Base-by-base conservation (phyloP, 441 rosid species). In the Caryocar brasiliense region DNA sequence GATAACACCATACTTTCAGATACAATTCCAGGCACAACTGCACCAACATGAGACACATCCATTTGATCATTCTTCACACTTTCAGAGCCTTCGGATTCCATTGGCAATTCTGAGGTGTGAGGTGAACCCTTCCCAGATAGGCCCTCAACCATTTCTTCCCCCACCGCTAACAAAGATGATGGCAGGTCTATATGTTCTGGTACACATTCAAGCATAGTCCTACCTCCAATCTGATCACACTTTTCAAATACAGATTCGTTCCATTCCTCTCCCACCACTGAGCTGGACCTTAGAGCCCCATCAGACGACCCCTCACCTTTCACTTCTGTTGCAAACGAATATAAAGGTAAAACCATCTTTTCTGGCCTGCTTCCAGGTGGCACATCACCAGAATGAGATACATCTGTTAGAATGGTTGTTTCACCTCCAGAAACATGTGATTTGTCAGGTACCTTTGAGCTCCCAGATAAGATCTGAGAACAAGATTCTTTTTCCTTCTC, bases 381-480 rank as follows among this genome's bases (percentile, higher is more conserved):
- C 10, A 10, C 9, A 30, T 18, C 9, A 27, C 18, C 12, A 10
- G 17, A 18, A 8, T 19, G 26, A 7, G 37, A 19, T 19, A 19
- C 57, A 52, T 52, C 47, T 29, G 40, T 52, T 20, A 27, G 36
- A 6, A 21, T 21, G 25, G 15, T 40, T 13, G 4, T 52, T 29
- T 27, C n/a, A 1, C 26, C 29, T 29, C 29, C 38, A 40, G 37
- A 28, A 6, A 8, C 23, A 8, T 28, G 27, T 37, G 46, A 46
- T 38, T 47, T 38, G 13, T 25, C 42, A 7, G 28, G 49, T 32
- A 28, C 29, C 7, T 21, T 14, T 10, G 40, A n/a, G 47, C 25
- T 37, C 40, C 39, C 40, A 58, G n/a, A n/a, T 32, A 40, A 38
- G 33, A 1, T 40, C 54, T 44, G 45, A 35, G n/a, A 40, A 30